phyloP scores from a whole-genome alignment of 2,329 filamentous ascomycete species.

The Fusarium euwallaceae region DNA sequence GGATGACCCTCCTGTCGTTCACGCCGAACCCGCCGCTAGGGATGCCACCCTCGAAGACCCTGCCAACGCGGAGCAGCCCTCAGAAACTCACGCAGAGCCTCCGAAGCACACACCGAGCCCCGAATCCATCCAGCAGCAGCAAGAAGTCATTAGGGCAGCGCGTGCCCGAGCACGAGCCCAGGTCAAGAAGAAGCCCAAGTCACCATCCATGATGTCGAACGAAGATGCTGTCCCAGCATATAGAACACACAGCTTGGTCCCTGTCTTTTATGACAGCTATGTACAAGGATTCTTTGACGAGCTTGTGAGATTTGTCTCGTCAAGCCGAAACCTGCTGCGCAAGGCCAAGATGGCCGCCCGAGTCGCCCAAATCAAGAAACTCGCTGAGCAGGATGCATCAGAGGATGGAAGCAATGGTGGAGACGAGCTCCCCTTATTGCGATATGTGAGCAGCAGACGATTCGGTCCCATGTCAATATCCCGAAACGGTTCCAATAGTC shows the following conservation, averaged over 20 bases:
- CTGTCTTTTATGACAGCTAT: constrained; percentile 91
- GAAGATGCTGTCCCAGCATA: constrained; percentile 67
- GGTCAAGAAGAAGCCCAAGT: constrained; percentile 64
- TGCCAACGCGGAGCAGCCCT: constrained; percentile 21
- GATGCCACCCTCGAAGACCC: constrained; percentile 39
- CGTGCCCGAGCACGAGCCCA: constrained; percentile 58
- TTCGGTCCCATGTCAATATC: constrained; percentile 49
- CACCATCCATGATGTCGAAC: constrained; percentile 65
- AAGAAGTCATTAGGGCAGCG: constrained; percentile 60
- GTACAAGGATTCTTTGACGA: constrained; percentile 87
- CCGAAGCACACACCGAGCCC: constrained; percentile 40
- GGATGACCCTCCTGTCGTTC: constrained; percentile 52
- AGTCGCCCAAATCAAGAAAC: constrained; percentile 73
- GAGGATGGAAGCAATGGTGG: constrained; percentile 61
- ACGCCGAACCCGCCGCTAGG: constrained; percentile 28
- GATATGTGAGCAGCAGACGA: constrained; percentile 56
- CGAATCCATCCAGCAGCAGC: constrained; percentile 53
- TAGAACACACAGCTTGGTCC: constrained; percentile 80
- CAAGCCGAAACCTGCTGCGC: constrained; percentile 84
- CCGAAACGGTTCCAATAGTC: constrained; percentile 43
- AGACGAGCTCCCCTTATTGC: constrained; percentile 55
- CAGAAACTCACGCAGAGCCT: constrained; percentile 47
- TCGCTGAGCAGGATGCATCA: constrained; percentile 71
- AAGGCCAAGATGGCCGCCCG: constrained; percentile 89
- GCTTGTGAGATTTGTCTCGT: constrained; percentile 84